These are phyloP conservation scores for Eremothecium sinecaudum DNA, from an alignment of 1,139 yeast genomes.

Conservation along the genomic window DNA sequence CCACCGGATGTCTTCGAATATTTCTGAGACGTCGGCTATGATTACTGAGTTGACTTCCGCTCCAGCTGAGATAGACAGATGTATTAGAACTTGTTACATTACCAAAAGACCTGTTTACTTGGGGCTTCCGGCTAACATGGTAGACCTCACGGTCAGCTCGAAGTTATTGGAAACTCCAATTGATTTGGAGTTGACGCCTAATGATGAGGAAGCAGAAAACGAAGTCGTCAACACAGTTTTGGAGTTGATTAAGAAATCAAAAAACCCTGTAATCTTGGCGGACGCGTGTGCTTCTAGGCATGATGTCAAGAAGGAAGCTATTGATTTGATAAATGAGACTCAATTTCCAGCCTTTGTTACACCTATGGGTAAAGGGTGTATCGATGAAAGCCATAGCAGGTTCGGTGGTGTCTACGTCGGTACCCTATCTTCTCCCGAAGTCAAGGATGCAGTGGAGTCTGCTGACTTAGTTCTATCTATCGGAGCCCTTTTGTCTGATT, in stretches of 20 bases:
- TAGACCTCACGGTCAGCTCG: conserved; percentile 46
- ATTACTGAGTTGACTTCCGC: conserved; percentile 13
- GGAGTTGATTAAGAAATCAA: conserved; percentile 40
- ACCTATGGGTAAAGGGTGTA: conserved; percentile 72
- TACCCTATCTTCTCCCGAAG: conserved; percentile 56
- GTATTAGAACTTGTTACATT: conserved; percentile 52
- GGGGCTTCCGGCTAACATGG: conserved; percentile 66
- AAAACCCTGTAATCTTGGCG: conserved; percentile 56
- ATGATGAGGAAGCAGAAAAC: conserved; percentile 52
- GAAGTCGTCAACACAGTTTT: conserved; percentile 51
- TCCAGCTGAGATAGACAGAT: conserved; percentile 26
- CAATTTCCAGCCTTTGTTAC: conserved; percentile 70
- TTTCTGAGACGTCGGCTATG: conserved; percentile 20
- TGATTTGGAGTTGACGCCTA: conserved; percentile 44
- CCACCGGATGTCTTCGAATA: conserved; percentile 20
- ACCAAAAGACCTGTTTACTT: conserved; percentile 66
- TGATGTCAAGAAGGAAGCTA: conserved; percentile 47
- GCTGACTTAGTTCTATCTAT: conserved; percentile 60
- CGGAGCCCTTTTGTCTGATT: conserved; percentile 68
- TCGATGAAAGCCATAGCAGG: conserved; percentile 55
- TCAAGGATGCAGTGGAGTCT: conserved; percentile 55
- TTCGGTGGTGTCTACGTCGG: conserved; percentile 76
- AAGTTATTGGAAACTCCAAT: conserved; percentile 45
- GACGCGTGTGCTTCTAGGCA: conserved; percentile 76
- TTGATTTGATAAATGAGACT: conserved; percentile 46